Conservation (phyloP, 768 basidiomycete species). For the Coprinopsis strossmayeri region DNA sequence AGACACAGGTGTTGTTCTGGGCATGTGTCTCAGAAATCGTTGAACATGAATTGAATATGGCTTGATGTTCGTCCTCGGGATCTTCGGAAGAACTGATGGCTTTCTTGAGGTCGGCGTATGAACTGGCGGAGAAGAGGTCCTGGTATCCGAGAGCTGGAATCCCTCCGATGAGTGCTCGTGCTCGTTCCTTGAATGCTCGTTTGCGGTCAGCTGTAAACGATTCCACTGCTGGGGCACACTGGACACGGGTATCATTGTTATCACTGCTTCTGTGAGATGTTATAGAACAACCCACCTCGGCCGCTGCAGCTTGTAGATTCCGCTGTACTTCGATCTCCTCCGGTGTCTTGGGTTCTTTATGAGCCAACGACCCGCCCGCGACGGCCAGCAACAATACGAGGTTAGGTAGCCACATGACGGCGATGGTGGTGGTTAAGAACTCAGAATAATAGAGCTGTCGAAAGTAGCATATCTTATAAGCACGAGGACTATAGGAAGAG, state of each 20-base stretch:
- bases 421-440: neutral
- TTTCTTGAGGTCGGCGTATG: conserved; percentile 27
- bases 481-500: no score
- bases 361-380: conserved; percentile 20
- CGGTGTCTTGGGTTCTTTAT: conserved; percentile 36
- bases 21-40: conserved; percentile 41
- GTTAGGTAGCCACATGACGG: conserved; percentile 6
- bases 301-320: conserved; percentile 44
- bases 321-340: conserved; percentile 43
- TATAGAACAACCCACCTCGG: conserved; percentile 32
- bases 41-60: conserved; percentile 37
- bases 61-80: conserved; percentile 20
- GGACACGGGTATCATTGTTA: neutral
- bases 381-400: conserved; percentile 3
- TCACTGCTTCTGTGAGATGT: neutral
- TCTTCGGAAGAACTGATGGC: conserved; percentile 7
- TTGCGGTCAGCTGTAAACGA: conserved; percentile 44
- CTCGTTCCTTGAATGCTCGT: conserved; percentile 39
- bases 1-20: conserved; percentile 49
- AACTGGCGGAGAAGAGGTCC: conserved; percentile 35
- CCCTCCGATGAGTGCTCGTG: conserved; percentile 30
- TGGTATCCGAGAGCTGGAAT: conserved; percentile 34
- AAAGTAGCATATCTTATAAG: no score
- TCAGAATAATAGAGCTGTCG: neutral
- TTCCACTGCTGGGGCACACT: conserved; percentile 50